Base-by-base conservation (phyloP, 345 rosid species). In the Eucalyptus curtisii region DNA sequence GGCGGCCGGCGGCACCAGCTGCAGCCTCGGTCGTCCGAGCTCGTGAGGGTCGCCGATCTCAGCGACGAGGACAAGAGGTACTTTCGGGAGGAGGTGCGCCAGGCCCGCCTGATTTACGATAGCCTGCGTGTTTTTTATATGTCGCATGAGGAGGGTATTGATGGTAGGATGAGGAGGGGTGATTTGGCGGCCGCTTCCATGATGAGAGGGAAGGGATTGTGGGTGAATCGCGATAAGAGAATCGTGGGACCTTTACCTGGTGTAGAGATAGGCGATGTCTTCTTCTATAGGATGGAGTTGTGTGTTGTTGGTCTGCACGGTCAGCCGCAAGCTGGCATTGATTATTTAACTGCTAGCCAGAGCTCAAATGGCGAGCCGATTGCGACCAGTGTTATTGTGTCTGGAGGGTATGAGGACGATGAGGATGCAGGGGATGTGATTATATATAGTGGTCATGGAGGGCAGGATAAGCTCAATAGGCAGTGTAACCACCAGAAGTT, bases 231-330 rank as follows among this genome's bases (percentile, higher is more conserved):
- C 7, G 99, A 96, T 86, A 96, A 95, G 91, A 91, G 98, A 52
- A 95, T 97, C 49, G 97, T 97, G 30, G 99, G 99, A 84, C 87
- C 99, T 52, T 93, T 97, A 17, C 98, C 99, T 6, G 99, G 99
- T 6, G 92, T 97, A 25, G 89, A 92, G 85, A 89, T 97, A 48
- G 99, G 99, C 7, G 99, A 97, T 42, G 33, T 96, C 13, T 97
- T 96, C 95, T 92, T 96, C 66, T 96, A 94, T 80, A 89, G 98
- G 76, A 95, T 97, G 95, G 99, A 97, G 87, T 71, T 97, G 55
- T 94, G 96, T 44, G 95, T 96, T 71, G 90, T 97, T n/a, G 99
- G 99, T 13, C 89, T 96, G 7, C 99, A 97, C 71, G 99, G 98
- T 5, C 99, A 96, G 61, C 44, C 92, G 10, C 99, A 97, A 88